Evolutionary conservation across 2,329 filamentous ascomycete species (phyloP).

Genomic region (Paraconiothyrium brasiliense): DNA sequence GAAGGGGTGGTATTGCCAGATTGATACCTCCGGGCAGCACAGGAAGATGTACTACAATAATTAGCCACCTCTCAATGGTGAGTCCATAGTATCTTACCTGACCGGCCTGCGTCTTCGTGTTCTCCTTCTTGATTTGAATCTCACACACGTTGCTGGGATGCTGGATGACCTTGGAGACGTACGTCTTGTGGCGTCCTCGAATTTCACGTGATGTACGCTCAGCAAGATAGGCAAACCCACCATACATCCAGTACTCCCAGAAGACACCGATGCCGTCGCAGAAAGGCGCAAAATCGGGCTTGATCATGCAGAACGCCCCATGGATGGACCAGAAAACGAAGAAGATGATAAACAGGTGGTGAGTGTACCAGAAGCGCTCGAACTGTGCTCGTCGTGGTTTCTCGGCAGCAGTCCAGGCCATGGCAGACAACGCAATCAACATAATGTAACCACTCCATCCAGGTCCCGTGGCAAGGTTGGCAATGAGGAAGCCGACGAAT

Average conservation of each 20-base stretch:
- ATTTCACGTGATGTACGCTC: conserved; percentile 82
- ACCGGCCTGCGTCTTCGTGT: conserved; percentile 81
- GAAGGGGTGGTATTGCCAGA: conserved; percentile 91
- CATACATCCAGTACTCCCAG: conserved; percentile 91
- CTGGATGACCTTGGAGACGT: conserved; percentile 88
- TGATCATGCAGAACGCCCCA: conserved; percentile 90
- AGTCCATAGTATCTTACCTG: conserved; percentile 56
- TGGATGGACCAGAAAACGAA: conserved; percentile 93
- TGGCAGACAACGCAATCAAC: conserved; percentile 79
- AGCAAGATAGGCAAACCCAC: conserved; percentile 80
- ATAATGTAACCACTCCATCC: conserved; percentile 90
- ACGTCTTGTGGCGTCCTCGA: conserved; percentile 82
- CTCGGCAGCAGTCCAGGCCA: conserved; percentile 80
- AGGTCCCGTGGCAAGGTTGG: conserved; percentile 80
- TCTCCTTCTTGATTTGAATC: conserved; percentile 91
- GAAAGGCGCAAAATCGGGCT: conserved; percentile 81
- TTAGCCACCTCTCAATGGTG: conserved; percentile 20
- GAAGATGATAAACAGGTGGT: conserved; percentile 88
- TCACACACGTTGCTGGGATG: conserved; percentile 89
- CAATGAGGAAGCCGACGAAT: conserved; percentile 78
- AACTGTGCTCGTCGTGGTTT: conserved; percentile 83
- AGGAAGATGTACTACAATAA: conserved; percentile 77
- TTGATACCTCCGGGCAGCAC: conserved; percentile 83
- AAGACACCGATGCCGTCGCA: conserved; percentile 82
- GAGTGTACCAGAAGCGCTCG: conserved; percentile 90